Conservation (phyloP, 2,329 filamentous ascomycete species). For the Paracoccidioides brasiliensis region DNA sequence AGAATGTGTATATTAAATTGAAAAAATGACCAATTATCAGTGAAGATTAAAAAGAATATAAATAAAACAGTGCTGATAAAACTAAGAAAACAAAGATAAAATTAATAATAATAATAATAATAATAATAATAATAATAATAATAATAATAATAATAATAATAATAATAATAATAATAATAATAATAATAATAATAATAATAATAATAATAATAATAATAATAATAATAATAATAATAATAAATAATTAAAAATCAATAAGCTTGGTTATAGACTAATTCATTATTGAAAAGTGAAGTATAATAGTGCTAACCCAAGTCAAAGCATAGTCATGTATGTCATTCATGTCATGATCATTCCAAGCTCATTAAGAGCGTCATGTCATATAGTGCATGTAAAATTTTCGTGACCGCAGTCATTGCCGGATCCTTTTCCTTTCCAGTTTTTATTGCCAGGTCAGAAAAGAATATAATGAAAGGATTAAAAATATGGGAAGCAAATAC, state of each 20-base stretch:
- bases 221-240: constrained; percentile 16
- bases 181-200: neutral
- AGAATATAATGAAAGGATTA: no score
- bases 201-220: neutral
- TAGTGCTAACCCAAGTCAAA: neutral
- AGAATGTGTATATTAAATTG: no score
- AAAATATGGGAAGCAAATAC: no score
- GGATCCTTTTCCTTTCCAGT: no score
- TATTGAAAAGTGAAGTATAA: neutral
- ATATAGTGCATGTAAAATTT: constrained; percentile 21
- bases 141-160: neutral
- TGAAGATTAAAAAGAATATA: no score
- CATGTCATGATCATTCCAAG: constrained; percentile 14
- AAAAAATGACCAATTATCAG: no score
- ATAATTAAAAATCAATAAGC: neutral
- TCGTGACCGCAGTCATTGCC: constrained; percentile 31
- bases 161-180: constrained; percentile 16
- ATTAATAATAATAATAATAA: neutral
- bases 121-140: constrained; percentile 15
- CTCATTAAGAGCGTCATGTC: constrained; percentile 14
- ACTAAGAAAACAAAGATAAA: no score
- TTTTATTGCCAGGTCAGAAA: no score
- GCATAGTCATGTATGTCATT: constrained; percentile 4
- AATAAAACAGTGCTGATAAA: no score
- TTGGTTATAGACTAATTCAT: neutral